Conservation (phyloP, 2,329 filamentous ascomycete genomes). For the Chalaropsis ovoidea region DNA sequence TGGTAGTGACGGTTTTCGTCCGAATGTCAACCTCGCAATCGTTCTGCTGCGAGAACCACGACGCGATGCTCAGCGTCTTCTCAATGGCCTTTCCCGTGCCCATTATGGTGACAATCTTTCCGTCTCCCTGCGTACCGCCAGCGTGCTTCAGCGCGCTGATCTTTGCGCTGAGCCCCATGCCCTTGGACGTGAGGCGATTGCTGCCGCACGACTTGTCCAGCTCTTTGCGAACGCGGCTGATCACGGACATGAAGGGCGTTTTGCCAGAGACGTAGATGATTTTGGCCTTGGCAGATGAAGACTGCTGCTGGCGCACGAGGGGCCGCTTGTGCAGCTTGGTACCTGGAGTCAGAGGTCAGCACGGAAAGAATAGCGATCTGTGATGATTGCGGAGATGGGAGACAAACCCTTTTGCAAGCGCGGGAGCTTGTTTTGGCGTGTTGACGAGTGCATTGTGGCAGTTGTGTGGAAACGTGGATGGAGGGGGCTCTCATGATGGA, state of each 20-base stretch:
- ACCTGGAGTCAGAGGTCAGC: slow-evolving; percentile 32
- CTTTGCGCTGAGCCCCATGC: slow-evolving; percentile 39
- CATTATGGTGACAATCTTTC: slow-evolving; percentile 45
- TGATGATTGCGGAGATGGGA: neutral
- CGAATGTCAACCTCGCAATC: slow-evolving; percentile 45
- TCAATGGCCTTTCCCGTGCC: slow-evolving; percentile 58
- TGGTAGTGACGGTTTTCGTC: slow-evolving; percentile 53
- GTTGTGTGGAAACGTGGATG: neutral
- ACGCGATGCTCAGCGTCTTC: slow-evolving; percentile 51
- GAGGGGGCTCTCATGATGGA: neutral
- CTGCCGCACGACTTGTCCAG: slow-evolving; percentile 43
- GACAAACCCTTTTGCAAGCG: slow-evolving; percentile 32
- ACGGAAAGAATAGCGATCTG: neutral
- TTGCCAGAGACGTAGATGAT: slow-evolving; percentile 55
- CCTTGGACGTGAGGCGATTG: slow-evolving; percentile 30
- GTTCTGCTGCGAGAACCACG: slow-evolving; percentile 42
- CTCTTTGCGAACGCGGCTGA: slow-evolving; percentile 55
- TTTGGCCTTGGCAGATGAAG: slow-evolving; percentile 37
- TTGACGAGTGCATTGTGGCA: slow-evolving; percentile 23
- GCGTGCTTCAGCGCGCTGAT: slow-evolving; percentile 33
- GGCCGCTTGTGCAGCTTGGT: slow-evolving; percentile 43
- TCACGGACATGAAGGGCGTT: slow-evolving; percentile 57
- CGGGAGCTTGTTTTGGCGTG: slow-evolving; percentile 32
- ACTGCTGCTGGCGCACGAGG: slow-evolving; percentile 35
- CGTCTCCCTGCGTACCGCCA: slow-evolving; percentile 27